Evolutionary conservation across 148 eudicot genomes (phyloP).

Genomic region (Euryodendron excelsum): DNA sequence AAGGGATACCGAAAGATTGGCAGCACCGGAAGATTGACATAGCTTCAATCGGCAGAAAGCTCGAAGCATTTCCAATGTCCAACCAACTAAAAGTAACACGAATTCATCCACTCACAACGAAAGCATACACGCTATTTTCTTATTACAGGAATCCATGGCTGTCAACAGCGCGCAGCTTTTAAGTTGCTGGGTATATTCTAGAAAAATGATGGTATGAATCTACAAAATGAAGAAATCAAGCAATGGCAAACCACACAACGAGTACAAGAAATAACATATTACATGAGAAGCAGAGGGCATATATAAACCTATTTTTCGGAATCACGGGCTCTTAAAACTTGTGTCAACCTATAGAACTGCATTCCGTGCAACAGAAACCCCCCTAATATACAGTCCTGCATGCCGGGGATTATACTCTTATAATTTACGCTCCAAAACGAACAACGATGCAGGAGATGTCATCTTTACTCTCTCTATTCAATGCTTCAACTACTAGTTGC

Average conservation of each 20-base stretch:
- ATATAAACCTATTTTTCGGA: neutral
- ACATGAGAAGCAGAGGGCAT: neutral
- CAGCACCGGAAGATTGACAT: no score
- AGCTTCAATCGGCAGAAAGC: neutral
- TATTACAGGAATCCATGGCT: conserved; percentile 16
- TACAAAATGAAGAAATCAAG: conserved; percentile 18
- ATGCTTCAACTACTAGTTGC: conserved; percentile 51
- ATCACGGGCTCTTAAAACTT: conserved; percentile 11
- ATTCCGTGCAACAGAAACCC: conserved; percentile 19
- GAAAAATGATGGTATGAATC: conserved; percentile 18
- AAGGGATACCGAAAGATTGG: no score
- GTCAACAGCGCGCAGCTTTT: neutral
- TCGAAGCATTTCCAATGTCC: neutral
- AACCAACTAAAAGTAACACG: no score
- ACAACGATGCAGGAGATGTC: conserved; percentile 70
- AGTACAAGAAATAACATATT: conserved; percentile 11
- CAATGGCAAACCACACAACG: conserved; percentile 10
- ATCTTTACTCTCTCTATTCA: conserved; percentile 64
- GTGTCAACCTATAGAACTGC: neutral
- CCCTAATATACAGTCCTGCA: conserved; percentile 43
- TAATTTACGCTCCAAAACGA: conserved; percentile 35
- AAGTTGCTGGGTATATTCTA: no score
- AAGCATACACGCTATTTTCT: neutral
- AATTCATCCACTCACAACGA: neutral
- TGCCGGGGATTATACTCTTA: neutral